Conservation (phyloP, 2,329 filamentous ascomycete species). For the Colletotrichum trifolii region DNA sequence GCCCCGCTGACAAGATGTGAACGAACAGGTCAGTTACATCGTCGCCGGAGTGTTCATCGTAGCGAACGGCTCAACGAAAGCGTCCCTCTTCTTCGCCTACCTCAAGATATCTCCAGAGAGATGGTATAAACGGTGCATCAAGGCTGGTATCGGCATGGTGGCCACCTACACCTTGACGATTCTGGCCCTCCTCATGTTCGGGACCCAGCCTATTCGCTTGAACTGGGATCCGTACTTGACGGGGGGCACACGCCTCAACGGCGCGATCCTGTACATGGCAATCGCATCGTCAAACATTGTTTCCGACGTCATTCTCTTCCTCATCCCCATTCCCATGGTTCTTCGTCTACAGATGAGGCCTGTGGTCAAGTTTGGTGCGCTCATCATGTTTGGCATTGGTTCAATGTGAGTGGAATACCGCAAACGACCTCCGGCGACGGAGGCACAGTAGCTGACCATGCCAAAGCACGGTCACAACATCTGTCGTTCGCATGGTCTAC, state of each 20-base stretch:
- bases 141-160: conserved; percentile 42
- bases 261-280: conserved; percentile 57
- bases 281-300: conserved; percentile 59
- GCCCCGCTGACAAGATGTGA: background rate
- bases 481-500: conserved; percentile 36
- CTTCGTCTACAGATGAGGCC: conserved; percentile 54
- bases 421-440: too few species aligned
- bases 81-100: conserved; percentile 50
- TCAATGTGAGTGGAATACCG: conserved; percentile 35
- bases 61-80: conserved; percentile 48
- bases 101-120: conserved; percentile 46
- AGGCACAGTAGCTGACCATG: background rate
- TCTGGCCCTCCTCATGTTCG: conserved; percentile 38
- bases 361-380: conserved; percentile 58
- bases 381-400: conserved; percentile 56
- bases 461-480: conserved; percentile 46
- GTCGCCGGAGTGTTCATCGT: conserved; percentile 45
- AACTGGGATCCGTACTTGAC: conserved; percentile 38
- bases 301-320: conserved; percentile 58
- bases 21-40: conserved; percentile 41
- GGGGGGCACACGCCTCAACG: conserved; percentile 51
- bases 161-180: conserved; percentile 43
- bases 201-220: conserved; percentile 36
- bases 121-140: conserved; percentile 44
- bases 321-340: conserved; percentile 57